Conservation (phyloP, 1,139 yeast species). For the Suhomyces ambrosiae region DNA sequence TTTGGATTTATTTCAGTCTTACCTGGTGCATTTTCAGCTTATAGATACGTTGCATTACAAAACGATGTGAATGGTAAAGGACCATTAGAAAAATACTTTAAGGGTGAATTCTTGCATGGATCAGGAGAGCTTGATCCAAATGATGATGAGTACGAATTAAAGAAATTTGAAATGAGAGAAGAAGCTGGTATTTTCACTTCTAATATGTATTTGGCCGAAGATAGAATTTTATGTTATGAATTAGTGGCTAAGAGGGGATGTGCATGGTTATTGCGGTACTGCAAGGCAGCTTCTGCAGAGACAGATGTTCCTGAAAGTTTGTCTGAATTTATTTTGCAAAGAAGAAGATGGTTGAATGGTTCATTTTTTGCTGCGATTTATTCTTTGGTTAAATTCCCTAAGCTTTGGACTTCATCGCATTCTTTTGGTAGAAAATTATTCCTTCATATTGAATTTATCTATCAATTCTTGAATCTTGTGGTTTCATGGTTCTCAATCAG, state of each 20-base stretch:
- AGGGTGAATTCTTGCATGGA: conserved; percentile 51
- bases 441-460: conserved; percentile 46
- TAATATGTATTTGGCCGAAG: conserved; percentile 55
- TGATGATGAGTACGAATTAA: conserved; percentile 49
- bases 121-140: conserved; percentile 49
- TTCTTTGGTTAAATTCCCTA: conserved; percentile 47
- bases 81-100: conserved; percentile 51
- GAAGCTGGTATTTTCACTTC: conserved; percentile 55
- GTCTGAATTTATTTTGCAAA: conserved; percentile 50
- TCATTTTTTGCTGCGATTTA: conserved; percentile 54
- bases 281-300: conserved; percentile 50
- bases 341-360: conserved; percentile 56
- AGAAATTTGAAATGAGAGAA: conserved; percentile 40
- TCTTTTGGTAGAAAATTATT: conserved; percentile 43
- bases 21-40: conserved; percentile 52
- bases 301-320: conserved; percentile 52
- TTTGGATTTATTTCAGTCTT: conserved; percentile 51
- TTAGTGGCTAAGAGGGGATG: conserved; percentile 49
- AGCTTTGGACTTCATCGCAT: conserved; percentile 48
- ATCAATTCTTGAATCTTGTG: conserved; percentile 46
- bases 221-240: conserved; percentile 52
- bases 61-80: conserved; percentile 48
- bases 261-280: conserved; percentile 49
- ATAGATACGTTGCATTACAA: conserved; percentile 43
- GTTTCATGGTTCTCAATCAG: conserved; percentile 84